A percentile compares a stretch with the other conserved stretches of the same genome.
phyloP scores from a whole-genome alignment of 2,329 filamentous ascomycete species.

The Alternaria conjuncta region DNA sequence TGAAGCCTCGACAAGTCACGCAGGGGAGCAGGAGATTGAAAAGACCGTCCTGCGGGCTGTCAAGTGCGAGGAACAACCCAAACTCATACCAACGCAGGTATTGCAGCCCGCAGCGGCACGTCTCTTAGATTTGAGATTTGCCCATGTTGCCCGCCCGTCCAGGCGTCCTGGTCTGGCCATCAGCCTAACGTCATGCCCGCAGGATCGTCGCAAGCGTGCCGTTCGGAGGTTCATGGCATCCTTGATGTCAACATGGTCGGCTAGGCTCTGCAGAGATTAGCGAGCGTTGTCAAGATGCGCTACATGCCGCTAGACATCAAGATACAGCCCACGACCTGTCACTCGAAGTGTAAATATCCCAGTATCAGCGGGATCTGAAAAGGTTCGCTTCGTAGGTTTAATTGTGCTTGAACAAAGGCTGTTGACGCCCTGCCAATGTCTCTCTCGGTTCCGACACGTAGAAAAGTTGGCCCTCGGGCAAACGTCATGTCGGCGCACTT shows the following conservation, averaged over 20 bases:
- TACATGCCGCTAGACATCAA: neutral
- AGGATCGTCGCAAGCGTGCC: constrained; percentile 8
- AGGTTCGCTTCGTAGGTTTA: neutral
- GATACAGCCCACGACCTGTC: neutral
- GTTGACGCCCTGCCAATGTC: neutral
- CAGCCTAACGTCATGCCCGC: constrained; percentile 8
- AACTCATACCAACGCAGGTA: neutral
- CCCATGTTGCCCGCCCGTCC: constrained; percentile 6
- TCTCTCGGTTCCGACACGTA: neutral
- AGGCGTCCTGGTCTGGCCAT: constrained; percentile 4
- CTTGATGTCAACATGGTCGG: neutral
- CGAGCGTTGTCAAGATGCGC: constrained; percentile 1
- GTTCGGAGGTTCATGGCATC: neutral
- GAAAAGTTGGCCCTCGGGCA: neutral
- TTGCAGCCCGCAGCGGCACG: neutral
- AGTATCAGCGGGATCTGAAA: neutral
- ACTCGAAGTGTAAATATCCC: neutral
- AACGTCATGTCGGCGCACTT: neutral
- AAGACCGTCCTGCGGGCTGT: neutral
- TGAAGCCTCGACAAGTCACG: neutral
- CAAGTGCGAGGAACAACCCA: neutral
- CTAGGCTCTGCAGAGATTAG: neutral
- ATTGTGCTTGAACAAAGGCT: neutral
- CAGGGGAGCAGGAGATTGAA: neutral
- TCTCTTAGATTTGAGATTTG: neutral